Evolutionary conservation across 306 rosid genomes (phyloP).

Genomic region (Medicago arabica): DNA sequence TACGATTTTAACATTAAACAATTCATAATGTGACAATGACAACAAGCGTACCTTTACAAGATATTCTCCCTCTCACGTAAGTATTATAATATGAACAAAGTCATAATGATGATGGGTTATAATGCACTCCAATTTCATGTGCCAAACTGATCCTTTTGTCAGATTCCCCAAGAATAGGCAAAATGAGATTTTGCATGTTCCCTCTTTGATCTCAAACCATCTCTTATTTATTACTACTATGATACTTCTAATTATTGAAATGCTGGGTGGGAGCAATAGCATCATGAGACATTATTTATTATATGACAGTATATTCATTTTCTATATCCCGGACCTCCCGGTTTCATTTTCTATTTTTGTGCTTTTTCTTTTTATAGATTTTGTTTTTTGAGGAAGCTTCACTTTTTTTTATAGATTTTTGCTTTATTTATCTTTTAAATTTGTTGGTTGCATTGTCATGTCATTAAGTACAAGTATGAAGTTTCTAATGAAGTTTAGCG

Average conservation of each 20-base stretch:
- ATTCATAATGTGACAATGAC: slow-evolving; percentile 1
- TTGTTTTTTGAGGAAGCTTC: too few species aligned
- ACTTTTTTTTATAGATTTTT: too few species aligned
- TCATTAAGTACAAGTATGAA: too few species aligned
- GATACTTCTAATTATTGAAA: background rate
- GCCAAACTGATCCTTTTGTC: slow-evolving; percentile 10
- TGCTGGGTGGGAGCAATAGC: background rate
- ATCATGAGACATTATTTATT: too few species aligned
- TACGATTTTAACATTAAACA: slow-evolving; percentile 19
- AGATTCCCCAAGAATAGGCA: slow-evolving; percentile 15
- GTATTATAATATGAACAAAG: background rate
- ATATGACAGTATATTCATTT: too few species aligned
- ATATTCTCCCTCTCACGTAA: slow-evolving; percentile 8
- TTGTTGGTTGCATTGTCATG: too few species aligned
- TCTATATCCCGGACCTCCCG: too few species aligned
- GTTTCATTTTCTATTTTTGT: too few species aligned
- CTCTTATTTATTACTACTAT: too few species aligned
- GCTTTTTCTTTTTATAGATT: too few species aligned
- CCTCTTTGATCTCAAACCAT: background rate
- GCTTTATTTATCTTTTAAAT: too few species aligned
- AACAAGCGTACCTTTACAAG: slow-evolving; percentile 8
- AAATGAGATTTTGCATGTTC: slow-evolving; percentile 24
- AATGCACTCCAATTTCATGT: background rate
- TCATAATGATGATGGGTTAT: background rate
- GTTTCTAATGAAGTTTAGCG: too few species aligned